Base-by-base conservation (phyloP, 495 filamentous ascomycete species). In the Parachaetomium inaequale region DNA sequence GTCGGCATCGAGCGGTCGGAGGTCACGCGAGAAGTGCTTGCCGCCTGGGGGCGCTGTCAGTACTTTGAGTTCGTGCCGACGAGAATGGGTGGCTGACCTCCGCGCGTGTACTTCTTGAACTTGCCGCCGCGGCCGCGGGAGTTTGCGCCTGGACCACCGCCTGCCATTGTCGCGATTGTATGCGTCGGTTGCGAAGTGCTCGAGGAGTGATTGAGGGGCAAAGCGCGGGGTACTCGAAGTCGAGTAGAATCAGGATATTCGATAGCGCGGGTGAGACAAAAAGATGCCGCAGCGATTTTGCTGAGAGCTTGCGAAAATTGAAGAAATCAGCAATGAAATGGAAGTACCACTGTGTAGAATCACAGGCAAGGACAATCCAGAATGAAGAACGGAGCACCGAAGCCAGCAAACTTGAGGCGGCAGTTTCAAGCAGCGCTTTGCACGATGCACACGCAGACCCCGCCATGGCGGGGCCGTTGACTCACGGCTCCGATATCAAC, bases 1-100 rank as follows among this genome's bases (percentile, higher is more conserved):
- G 72, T 97, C 89, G 54, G 87, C 88, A 67, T 95, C 92, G 66
- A 92, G 80, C 7, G 92, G 93, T 71, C 86, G 85, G 12, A 97
- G 85, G 72, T 96, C 88, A 42, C 88, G 87, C 63, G 93, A 96
- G 83, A 92, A 98, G 63, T 95, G 87, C 77, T 96, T 96, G 66
- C 93, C 94, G 58, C 93, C 93, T 96, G 58, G 47, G 15, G 29
- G 55, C n/a, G 38, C 23, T 45, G 67, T 55, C 32, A 11, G 57
- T 65, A 29, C n/a, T 28, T 15, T 34, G n/a, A 15, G 25, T 8
- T 0, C 8, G 47, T 21, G 32, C 23, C 11, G 29, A 31, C 15
- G 17, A 17, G 36, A 38, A 2, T 29, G 32, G 31, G 17, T 7
- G 31, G 63, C 85, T 65, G 79, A 93, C 92, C 91, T 80, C 94